Percentiles rank a stretch among this genome's conserved stretches.
phyloP scores from a whole-genome alignment of 305 asterid species.

The Solanum aculeatissimum region DNA sequence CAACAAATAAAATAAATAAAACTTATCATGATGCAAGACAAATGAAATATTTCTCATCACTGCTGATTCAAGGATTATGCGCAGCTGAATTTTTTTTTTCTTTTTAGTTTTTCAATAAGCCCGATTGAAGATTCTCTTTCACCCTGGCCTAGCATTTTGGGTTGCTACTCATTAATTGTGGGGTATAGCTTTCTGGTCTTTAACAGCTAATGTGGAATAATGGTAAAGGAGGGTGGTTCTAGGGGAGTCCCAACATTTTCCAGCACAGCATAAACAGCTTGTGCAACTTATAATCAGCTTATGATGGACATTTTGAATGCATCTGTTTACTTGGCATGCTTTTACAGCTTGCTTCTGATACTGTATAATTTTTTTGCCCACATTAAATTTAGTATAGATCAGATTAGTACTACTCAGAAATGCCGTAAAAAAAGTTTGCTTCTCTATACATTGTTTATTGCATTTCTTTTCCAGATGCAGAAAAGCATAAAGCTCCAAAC shows the following conservation, averaged over 20 bases:
- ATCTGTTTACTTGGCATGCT: background rate
- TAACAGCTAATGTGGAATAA: background rate
- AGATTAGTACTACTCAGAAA: background rate
- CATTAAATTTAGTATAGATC: background rate
- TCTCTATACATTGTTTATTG: background rate
- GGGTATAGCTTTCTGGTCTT: background rate
- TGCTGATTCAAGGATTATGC: background rate
- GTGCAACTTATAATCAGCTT: background rate
- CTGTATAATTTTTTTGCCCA: background rate
- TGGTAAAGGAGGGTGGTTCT: background rate
- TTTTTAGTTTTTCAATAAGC: background rate
- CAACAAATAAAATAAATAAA: background rate
- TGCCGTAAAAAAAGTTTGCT: background rate
- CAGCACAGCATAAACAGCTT: background rate
- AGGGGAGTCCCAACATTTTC: background rate
- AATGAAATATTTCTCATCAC: background rate
- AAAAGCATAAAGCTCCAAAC: background rate
- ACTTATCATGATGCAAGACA: background rate
- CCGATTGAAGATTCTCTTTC: background rate
- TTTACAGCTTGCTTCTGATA: background rate
- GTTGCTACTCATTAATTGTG: background rate
- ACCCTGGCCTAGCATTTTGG: background rate
- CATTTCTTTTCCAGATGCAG: background rate
- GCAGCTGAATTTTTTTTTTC: background rate
- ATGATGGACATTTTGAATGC: background rate